Evolutionary conservation across 1,139 yeast genomes (phyloP), one percentile per base, ranked within the genome.

Genomic region (Yamadazyma jaroonii): DNA sequence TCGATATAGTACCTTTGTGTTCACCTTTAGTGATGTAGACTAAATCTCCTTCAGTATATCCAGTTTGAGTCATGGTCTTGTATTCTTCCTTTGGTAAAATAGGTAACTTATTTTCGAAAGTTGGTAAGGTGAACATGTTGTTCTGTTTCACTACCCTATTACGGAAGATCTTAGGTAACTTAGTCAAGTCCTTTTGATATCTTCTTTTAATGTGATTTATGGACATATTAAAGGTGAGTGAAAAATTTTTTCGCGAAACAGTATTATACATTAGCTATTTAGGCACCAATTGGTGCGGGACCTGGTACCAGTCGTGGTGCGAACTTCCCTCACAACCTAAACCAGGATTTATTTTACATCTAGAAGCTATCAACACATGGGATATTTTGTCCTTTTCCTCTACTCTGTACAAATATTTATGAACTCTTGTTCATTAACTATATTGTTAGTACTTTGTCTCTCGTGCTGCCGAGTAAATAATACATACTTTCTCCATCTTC

Each of bases 401-500:
- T 62, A 74, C 47, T 88, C 96, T 21, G 88, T 81, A 57, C 96
- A 88, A 34, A 90, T 88, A 44, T 86, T 84, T 44, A 88, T 86
- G 59, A 92, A 94, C 65, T 94, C 99, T 46, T 88, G 92, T 54
- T 87, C 94, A 52, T 84, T 84, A 50, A 94, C 76, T 71, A 46
- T 20, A 44, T 21, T 9, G 47, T 43, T 46, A 46, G 43, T 34
- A 40, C 6, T 25, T 15, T 7, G 8, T 8, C n/a, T n/a, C n/a
- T n/a, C n/a, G n/a, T n/a, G n/a, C n/a, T n/a, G n/a, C n/a, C n/a
- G n/a, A n/a, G n/a, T n/a, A n/a, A n/a, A n/a, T n/a, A n/a, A 54
- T 61, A 68, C 76, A 38, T 64, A 70, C 75, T 89, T 50, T 86
- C 96, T 34, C 97, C 98, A 58, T 94, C 98, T 45, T 87, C 96